phyloP scores from a whole-genome alignment of 371 early-diverging fungal species.

The Massospora cicadina region DNA sequence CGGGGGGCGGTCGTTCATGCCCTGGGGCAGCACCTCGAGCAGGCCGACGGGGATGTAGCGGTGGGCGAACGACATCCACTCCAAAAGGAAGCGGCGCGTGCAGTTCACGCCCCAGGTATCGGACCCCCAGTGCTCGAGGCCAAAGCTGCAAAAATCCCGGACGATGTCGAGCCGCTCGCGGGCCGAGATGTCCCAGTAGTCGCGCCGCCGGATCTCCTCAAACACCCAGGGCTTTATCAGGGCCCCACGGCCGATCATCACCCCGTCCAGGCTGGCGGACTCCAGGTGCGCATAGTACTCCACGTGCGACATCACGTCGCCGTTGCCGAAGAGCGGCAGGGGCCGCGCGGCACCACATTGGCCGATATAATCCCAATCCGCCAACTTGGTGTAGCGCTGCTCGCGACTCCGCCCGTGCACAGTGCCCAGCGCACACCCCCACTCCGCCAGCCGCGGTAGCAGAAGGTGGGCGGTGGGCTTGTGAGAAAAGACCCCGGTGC shows the following conservation, averaged over 20 bases:
- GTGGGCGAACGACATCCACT: conserved; percentile 78
- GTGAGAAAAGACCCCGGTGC: conserved; percentile 57
- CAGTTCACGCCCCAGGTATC: conserved; percentile 75
- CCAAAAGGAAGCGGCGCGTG: conserved; percentile 75
- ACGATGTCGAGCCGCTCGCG: conserved; percentile 82
- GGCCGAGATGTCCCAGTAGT: conserved; percentile 81
- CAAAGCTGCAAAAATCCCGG: conserved; percentile 61
- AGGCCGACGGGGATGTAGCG: conserved; percentile 83
- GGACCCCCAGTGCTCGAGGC: conserved; percentile 89
- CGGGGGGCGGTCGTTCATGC: conserved; percentile 82
- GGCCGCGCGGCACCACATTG: conserved; percentile 25
- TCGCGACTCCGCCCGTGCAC: conserved; percentile 85
- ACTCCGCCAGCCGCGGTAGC: conserved; percentile 38
- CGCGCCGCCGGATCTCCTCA: conserved; percentile 74
- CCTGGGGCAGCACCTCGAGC: conserved; percentile 74
- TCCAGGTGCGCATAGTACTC: conserved; percentile 60
- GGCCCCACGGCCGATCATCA: conserved; percentile 68
- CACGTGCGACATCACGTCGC: conserved; percentile 73
- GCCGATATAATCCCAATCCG: conserved; percentile 84
- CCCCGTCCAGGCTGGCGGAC: conserved; percentile 49
- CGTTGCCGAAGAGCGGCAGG: conserved; percentile 60
- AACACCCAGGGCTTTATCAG: conserved; percentile 94
- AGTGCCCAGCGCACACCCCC: conserved; percentile 37
- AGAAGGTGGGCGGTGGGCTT: conserved; percentile 53
- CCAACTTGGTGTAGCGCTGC: conserved; percentile 77